Conservation (phyloP, 2,329 filamentous ascomycete genomes). For the Arthroderma sp. region DNA sequence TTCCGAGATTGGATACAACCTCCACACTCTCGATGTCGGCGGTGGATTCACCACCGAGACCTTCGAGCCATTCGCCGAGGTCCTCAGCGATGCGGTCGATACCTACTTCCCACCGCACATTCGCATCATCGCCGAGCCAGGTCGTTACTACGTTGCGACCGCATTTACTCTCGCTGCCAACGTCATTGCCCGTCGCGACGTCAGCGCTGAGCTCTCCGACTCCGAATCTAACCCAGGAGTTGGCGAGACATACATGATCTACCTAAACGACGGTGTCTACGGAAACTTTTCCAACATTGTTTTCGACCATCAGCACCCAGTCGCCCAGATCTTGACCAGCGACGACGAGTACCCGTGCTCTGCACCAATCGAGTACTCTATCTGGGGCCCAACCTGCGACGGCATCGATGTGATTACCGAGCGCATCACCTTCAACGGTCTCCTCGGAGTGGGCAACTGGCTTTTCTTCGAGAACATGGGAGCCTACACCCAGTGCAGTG, state of each 20-base stretch:
- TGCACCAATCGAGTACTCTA: slow-evolving; percentile 64
- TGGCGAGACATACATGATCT: slow-evolving; percentile 74
- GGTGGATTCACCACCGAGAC: slow-evolving; percentile 85
- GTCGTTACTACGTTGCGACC: slow-evolving; percentile 85
- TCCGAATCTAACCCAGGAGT: slow-evolving; percentile 42
- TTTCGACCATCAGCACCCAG: slow-evolving; percentile 91
- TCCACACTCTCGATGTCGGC: slow-evolving; percentile 85
- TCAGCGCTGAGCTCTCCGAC: slow-evolving; percentile 26
- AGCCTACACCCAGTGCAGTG: slow-evolving; percentile 95
- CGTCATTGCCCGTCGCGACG: slow-evolving; percentile 85
- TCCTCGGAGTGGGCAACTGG: slow-evolving; percentile 90
- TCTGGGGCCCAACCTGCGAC: slow-evolving; percentile 97
- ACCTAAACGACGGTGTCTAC: slow-evolving; percentile 94
- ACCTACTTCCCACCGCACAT: slow-evolving; percentile 74
- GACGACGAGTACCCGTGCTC: slow-evolving; percentile 47
- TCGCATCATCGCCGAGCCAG: slow-evolving; percentile 87
- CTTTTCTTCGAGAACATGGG: slow-evolving; percentile 99
- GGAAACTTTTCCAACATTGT: slow-evolving; percentile 99
- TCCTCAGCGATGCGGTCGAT: slow-evolving; percentile 67
- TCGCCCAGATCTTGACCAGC: slow-evolving; percentile 63
- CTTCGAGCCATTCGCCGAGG: slow-evolving; percentile 79
- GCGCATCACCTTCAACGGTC: slow-evolving; percentile 61
- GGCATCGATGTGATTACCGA: slow-evolving; percentile 90
- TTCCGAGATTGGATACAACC: slow-evolving; percentile 57
- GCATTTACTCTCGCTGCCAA: slow-evolving; percentile 94